Conservation (phyloP, 202 grass and related monocot species). For the Digitaria exilis region DNA sequence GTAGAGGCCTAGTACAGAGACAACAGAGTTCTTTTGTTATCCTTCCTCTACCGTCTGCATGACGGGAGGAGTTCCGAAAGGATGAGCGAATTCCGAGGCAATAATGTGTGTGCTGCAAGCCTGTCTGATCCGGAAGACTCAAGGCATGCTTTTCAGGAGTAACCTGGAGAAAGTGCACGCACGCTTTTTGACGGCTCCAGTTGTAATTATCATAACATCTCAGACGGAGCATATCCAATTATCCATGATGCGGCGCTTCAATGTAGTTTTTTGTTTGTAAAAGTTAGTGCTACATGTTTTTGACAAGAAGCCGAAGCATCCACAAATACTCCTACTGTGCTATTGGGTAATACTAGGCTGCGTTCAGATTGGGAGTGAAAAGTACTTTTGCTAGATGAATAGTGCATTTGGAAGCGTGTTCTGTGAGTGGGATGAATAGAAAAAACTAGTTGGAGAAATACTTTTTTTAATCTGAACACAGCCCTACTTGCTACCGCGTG, state of each 20-base stretch:
- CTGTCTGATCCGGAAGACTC: constrained; percentile 3
- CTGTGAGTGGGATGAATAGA: no score
- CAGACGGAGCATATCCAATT: neutral
- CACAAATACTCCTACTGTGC: neutral
- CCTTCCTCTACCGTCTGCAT: neutral
- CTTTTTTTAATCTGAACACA: no score
- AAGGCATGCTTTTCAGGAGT: neutral
- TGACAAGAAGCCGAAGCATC: neutral
- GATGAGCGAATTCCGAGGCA: neutral
- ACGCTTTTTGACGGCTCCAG: neutral
- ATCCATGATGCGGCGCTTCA: neutral
- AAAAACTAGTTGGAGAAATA: no score
- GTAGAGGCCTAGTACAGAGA: neutral
- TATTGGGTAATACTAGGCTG: no score
- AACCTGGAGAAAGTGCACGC: constrained; percentile 4
- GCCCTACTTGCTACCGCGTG: no score
- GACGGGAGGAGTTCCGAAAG: neutral
- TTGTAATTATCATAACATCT: neutral
- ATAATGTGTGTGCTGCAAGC: neutral
- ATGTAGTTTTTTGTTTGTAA: neutral
- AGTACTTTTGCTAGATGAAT: no score
- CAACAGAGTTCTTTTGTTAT: neutral
- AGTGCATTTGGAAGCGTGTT: no score
- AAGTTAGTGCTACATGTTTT: neutral
- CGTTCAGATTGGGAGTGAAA: no score